A percentile compares a stretch with the other conserved stretches of the same genome.
phyloP scores from a whole-genome alignment of 2,329 filamentous ascomycete genomes.

The Monilinia fructicola region DNA sequence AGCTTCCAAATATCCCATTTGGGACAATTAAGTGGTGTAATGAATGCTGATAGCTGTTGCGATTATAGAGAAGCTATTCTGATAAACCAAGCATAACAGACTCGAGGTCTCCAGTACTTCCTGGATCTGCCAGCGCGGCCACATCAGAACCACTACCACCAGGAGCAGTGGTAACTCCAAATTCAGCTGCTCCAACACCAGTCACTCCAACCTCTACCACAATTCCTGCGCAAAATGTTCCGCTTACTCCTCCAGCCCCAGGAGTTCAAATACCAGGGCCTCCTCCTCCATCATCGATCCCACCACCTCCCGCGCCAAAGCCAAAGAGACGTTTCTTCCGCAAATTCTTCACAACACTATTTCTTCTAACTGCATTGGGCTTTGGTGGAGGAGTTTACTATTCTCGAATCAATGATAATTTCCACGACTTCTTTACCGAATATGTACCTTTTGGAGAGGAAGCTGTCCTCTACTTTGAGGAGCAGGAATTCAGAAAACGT shows the following conservation, averaged over 20 bases:
- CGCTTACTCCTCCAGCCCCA: constrained; percentile 48
- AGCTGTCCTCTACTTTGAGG: constrained; percentile 91
- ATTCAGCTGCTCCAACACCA: constrained; percentile 32
- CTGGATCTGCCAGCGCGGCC: constrained; percentile 46
- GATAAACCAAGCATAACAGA: constrained; percentile 52
- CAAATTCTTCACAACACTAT: constrained; percentile 71
- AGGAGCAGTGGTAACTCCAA: constrained; percentile 31
- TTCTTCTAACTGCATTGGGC: constrained; percentile 72
- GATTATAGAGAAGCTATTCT: constrained; percentile 56
- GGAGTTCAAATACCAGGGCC: constrained; percentile 41
- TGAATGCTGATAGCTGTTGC: constrained; percentile 30
- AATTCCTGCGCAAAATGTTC: constrained; percentile 50
- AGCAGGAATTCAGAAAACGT: constrained; percentile 85
- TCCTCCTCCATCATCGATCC: constrained; percentile 42
- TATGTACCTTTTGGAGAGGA: constrained; percentile 94
- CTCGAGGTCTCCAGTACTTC: constrained; percentile 53
- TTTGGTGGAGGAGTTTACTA: constrained; percentile 92
- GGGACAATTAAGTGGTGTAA: constrained; percentile 24
- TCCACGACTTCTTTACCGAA: constrained; percentile 99
- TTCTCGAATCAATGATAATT: constrained; percentile 91
- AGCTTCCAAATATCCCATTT: constrained; percentile 24
- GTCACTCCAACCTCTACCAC: constrained; percentile 44
- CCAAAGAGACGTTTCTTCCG: constrained; percentile 69
- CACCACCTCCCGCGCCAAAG: constrained; percentile 48
- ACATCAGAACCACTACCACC: constrained; percentile 44